Percentiles rank a stretch among this genome's conserved stretches.
Conservation (phyloP, 2,329 filamentous ascomycete species). For the Acephala macrosclerotiorum region DNA sequence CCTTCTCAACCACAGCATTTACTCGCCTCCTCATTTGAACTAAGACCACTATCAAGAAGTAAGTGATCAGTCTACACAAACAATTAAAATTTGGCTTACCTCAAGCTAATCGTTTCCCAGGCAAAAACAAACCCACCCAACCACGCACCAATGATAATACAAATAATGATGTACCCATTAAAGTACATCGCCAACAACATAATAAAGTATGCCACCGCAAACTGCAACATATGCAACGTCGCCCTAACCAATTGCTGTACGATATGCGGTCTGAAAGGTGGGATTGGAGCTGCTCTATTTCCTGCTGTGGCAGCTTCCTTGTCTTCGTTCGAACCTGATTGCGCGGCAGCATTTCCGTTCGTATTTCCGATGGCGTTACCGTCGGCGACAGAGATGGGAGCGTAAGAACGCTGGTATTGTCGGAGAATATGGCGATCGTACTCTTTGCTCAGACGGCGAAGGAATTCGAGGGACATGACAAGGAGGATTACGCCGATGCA, state of each 20-base stretch:
- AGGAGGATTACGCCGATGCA: constrained; percentile 82
- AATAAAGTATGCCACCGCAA: constrained; percentile 79
- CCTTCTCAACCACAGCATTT: constrained; percentile 36
- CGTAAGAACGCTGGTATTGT: constrained; percentile 52
- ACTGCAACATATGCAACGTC: constrained; percentile 72
- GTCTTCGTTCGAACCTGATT: neutral
- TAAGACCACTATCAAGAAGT: constrained; percentile 14
- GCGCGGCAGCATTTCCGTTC: neutral
- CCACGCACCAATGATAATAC: constrained; percentile 79
- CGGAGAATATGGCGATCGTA: constrained; percentile 73
- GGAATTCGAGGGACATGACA: constrained; percentile 73
- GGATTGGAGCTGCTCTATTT: neutral
- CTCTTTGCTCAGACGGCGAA: constrained; percentile 75
- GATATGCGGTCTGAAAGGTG: constrained; percentile 61
- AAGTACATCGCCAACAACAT: constrained; percentile 75
- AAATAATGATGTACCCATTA: constrained; percentile 80
- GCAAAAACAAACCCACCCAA: constrained; percentile 77
- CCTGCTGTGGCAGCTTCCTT: neutral
- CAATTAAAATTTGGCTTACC: constrained; percentile 24
- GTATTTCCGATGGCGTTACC: neutral
- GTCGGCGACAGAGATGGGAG: constrained; percentile 24
- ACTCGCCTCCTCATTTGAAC: constrained; percentile 34
- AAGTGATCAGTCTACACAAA: neutral
- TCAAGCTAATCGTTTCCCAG: constrained; percentile 64
- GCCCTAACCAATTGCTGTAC: constrained; percentile 73